Evolutionary conservation across 306 rosid species (phyloP), one percentile per base, ranked within the genome.

Genomic region (Quercus glauca): DNA sequence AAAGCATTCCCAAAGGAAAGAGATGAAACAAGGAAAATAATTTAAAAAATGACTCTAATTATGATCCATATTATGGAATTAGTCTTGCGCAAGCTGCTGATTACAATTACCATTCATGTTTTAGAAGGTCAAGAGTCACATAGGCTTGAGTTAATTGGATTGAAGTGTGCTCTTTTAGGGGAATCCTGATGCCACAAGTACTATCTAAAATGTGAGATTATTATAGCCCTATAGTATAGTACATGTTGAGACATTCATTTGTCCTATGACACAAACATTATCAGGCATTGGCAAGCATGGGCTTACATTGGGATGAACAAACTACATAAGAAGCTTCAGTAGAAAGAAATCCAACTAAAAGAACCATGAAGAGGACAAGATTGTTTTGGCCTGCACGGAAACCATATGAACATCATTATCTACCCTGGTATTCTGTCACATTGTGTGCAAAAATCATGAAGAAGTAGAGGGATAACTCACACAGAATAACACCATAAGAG

Each of bases 311-410:
- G 6, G 76, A 83, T 43, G 81, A 25, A 84, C 86, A 88, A n/a
- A 78, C 74, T n/a, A 83, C 11, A 58, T 85, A 88, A 69, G 87
- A 80, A 72, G 87, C 83, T 73, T 85, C 89, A 3, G 82, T 72
- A 59, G 73, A 41, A 41, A 88, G 53, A 64, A 85, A 80, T 53
- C 87, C 91, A 78, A 81, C 17, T 61, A 88, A 77, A 78, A 88
- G 89, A 78, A 81, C 73, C 68, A 85, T 58, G 83, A 88, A 88
- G 59, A 83, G 81, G 35, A 20, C 76, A 76, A 73, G 69, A 81
- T 88, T 88, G 57, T 81, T 83, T 59, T 85, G 85, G 28, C 89
- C 91, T 88, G 83, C 77, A 85, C 29, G 49, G 28, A 73, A 84
- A 86, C 21, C 19, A 53, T 9, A 29, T 18, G 37, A 37, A 12